Conservation (phyloP, 2,329 filamentous ascomycete species). For the Aureobasidium vineae region DNA sequence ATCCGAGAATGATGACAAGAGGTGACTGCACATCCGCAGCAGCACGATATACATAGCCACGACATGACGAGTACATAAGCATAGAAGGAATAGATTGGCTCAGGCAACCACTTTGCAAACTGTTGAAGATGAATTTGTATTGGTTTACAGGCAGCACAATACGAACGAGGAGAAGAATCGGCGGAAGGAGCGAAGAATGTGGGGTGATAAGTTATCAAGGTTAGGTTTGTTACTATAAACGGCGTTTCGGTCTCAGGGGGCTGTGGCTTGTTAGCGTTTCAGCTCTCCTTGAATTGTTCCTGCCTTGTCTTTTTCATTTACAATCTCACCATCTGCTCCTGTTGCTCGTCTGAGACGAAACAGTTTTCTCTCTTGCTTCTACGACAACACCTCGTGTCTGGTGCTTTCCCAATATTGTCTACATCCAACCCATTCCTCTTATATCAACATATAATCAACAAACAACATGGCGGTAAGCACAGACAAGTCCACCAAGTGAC, state of each 20-base stretch:
- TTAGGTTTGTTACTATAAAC: conserved; percentile 2
- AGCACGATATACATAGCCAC: conserved; percentile 13
- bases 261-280: conserved; percentile 21
- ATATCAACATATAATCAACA: conserved; percentile 11
- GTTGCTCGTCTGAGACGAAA: conserved; percentile 20
- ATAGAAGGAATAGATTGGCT: conserved; percentile 11
- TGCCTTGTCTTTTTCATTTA: conserved; percentile 17
- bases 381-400: not conserved
- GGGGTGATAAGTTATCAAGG: conserved; percentile 15
- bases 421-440: not conserved
- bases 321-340: conserved; percentile 16
- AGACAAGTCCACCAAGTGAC: not conserved
- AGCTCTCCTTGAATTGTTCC: conserved; percentile 1
- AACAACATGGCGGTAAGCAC: conserved; percentile 29
- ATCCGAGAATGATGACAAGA: conserved; percentile 16
- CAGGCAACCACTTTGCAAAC: not conserved
- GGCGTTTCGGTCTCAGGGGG: not conserved
- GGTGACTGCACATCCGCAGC: not conserved
- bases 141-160: not conserved
- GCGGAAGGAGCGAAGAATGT: not conserved
- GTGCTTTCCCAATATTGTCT: not conserved
- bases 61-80: conserved; percentile 15
- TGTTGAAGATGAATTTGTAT: not conserved
- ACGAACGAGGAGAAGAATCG: not conserved
- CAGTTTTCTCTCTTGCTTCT: not conserved